A percentile compares a stretch with the other conserved stretches of the same genome.
phyloP scores from a whole-genome alignment of 2,329 filamentous ascomycete species.

The Alternaria triticimaculans region DNA sequence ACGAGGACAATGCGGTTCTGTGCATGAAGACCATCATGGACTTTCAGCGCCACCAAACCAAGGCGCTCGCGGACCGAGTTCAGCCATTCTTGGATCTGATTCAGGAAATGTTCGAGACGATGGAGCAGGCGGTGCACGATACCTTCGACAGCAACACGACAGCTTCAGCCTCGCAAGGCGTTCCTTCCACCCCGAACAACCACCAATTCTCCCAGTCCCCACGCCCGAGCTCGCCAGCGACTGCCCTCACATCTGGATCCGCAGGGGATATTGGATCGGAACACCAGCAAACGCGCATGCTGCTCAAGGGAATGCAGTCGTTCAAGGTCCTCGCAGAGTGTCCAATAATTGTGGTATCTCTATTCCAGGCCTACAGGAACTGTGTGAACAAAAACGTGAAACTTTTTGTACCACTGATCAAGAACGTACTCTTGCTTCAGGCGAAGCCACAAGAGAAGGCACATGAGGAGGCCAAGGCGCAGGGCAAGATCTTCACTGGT shows the following conservation, averaged over 20 bases:
- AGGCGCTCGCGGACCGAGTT: constrained; percentile 79
- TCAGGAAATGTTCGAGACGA: constrained; percentile 92
- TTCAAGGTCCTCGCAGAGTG: constrained; percentile 99
- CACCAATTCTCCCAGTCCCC: constrained; percentile 82
- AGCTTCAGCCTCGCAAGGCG: constrained; percentile 56
- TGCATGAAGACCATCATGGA: constrained; percentile 99
- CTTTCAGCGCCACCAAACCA: constrained; percentile 89
- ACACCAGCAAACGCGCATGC: constrained; percentile 78
- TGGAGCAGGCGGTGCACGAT: constrained; percentile 92
- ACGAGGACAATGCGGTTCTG: constrained; percentile 98
- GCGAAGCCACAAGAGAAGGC: constrained; percentile 93
- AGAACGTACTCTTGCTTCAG: constrained; percentile 84
- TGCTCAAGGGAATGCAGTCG: constrained; percentile 95
- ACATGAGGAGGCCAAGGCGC: constrained; percentile 80
- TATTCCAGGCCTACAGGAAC: constrained; percentile 89
- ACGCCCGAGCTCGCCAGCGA: constrained; percentile 86
- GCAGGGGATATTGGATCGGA: constrained; percentile 78
- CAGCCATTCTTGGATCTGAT: constrained; percentile 91
- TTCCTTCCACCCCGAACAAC: constrained; percentile 69
- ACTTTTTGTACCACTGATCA: constrained; percentile 91
- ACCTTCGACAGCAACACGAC: constrained; percentile 83
- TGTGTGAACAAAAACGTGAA: constrained; percentile 86
- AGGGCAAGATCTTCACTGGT: constrained; percentile 85
- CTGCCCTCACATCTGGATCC: constrained; percentile 77
- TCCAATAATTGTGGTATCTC: constrained; percentile 97